These are phyloP conservation scores for Colletotrichum phormii DNA, from an alignment of 2,329 filamentous ascomycete species.

Conservation along the genomic window DNA sequence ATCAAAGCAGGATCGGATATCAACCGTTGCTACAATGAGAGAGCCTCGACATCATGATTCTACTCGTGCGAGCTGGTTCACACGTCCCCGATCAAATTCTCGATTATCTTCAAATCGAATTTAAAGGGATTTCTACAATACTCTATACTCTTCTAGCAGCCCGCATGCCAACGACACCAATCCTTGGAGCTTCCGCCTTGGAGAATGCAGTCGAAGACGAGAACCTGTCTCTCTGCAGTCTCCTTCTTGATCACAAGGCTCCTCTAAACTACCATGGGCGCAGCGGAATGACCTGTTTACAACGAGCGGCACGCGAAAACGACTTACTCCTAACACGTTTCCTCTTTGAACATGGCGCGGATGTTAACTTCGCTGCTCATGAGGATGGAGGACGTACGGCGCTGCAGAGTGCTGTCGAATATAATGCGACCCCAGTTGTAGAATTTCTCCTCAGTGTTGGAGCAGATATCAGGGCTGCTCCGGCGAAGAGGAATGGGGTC, in stretches of 20 bases:
- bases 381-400: background rate
- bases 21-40: too few species aligned
- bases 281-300: background rate
- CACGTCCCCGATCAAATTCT: too few species aligned
- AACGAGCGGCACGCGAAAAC: background rate
- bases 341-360: background rate
- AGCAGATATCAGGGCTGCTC: background rate
- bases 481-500: background rate
- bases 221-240: too few species aligned
- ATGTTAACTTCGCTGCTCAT: background rate
- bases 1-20: too few species aligned
- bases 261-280: background rate
- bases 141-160: too few species aligned
- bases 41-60: too few species aligned
- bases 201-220: too few species aligned
- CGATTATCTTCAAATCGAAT: too few species aligned
- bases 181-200: too few species aligned
- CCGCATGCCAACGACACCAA: too few species aligned
- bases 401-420: background rate
- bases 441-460: background rate
- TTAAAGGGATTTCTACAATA: too few species aligned
- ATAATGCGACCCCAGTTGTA: fast-evolving
- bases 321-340: background rate
- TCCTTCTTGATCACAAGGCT: background rate
- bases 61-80: too few species aligned